Percentiles rank a stretch among this genome's conserved stretches.
These are phyloP conservation scores for Platanus orientalis DNA, from an alignment of 164 flowering plant species.

Conservation along the genomic window DNA sequence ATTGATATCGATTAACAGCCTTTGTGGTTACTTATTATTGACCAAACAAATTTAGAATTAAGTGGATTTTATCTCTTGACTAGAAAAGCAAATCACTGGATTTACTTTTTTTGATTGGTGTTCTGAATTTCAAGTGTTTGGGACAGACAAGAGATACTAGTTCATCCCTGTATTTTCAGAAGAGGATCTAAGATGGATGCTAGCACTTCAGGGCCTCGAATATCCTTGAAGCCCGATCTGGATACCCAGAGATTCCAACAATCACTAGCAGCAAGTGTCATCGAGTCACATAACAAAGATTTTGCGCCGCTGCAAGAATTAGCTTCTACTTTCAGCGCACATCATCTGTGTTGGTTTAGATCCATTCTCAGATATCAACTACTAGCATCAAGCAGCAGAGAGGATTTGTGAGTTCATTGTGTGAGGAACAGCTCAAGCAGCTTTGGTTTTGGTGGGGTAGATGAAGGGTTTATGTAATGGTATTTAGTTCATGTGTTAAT, in stretches of 20 bases:
- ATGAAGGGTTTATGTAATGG: no score
- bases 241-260: conserved; percentile 59
- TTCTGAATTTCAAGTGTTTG: conserved; percentile 53
- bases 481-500: background rate
- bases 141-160: conserved; percentile 62
- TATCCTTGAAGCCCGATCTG: conserved; percentile 86
- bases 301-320: background rate
- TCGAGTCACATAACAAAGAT: no score
- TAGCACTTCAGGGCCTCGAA: conserved; percentile 91
- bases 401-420: background rate
- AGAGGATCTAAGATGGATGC: conserved; percentile 76
- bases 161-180: conserved; percentile 73
- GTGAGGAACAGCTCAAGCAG: background rate
- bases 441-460: background rate
- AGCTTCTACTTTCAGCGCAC: background rate
- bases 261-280: background rate
- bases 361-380: background rate
- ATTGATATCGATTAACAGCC: background rate
- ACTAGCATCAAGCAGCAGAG: background rate
- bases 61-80: background rate
- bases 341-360: background rate
- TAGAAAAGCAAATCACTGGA: background rate
- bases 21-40: no score
- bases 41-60: no score
- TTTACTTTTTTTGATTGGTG: background rate